Evolutionary conservation across 495 filamentous ascomycete species (phyloP), one percentile per base, ranked within the genome.

Genomic region (Geoglossum glabrum): DNA sequence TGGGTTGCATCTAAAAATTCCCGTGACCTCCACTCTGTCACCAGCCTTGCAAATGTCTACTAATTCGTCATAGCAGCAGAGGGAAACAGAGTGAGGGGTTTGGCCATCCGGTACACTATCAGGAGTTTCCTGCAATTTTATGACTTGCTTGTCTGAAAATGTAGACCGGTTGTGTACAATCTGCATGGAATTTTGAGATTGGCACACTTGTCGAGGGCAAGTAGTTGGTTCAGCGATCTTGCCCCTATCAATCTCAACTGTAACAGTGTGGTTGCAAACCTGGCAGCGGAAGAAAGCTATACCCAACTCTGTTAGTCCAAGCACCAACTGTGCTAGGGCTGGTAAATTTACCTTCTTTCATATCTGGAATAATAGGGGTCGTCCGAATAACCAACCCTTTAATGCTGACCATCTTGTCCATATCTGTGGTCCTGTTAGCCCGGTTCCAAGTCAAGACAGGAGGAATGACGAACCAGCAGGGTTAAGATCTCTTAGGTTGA

Each of bases 31-130:
- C 33, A 99, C 84, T 31, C 92, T 80, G 63, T 99, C 92, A 78
- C 92, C 92, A 47, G 92, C 90, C 70, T 95, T 97, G 74, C 90
- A 95, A 52, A 96, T 79, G 71, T 99, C 92, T 8, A 97, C 94
- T 50, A 97, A 72, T 71, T 97, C 93, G 66, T 96, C 90, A 63
- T 97, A 96, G 30, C 87, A 89, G 67, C 90, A 97, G 31, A 99
- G 78, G 3, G 89, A 95, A 19, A 99, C 92, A 0, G 93, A 95
- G 70, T 99, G 92, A n/a, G 92, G 92, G 23, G 92, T 92, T 70
- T 99, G 92, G 27, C 92, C 92, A 60, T 95, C 86, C 13, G 92
- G 92, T 46, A 97, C 82, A 50, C 76, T 85, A 67, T 99, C 92
- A 8, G 92, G 92, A 0, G 92, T 99, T 69, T 99, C 92, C 68